Evolutionary conservation across 2,329 filamentous ascomycete species (phyloP).

Genomic region (Sclerotinia trifoliorum): DNA sequence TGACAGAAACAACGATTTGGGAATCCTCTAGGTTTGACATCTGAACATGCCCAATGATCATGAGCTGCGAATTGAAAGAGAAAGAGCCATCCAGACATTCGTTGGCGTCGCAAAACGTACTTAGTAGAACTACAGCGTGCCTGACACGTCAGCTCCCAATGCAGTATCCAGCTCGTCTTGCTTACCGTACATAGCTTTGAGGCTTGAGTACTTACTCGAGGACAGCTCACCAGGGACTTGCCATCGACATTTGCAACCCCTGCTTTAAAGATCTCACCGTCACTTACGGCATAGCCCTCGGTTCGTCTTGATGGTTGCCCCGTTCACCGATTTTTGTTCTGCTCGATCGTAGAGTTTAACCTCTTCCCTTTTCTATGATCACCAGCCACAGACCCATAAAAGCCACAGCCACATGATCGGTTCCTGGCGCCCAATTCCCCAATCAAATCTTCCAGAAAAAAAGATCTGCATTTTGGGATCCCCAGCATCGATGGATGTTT

Average conservation of each 20-base stretch:
- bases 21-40: no score
- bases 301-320: not conserved
- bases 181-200: not conserved
- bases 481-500: not conserved
- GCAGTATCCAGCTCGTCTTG: not conserved
- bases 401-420: not conserved
- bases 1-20: not conserved
- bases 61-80: not conserved
- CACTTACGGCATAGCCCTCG: not conserved
- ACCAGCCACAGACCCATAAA: not conserved
- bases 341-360: no score
- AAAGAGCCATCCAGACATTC: not conserved
- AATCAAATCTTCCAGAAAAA: not conserved
- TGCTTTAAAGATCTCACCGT: not conserved
- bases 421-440: not conserved
- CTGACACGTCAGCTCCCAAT: conserved; percentile 5
- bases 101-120: not conserved
- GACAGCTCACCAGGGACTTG: not conserved
- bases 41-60: no score
- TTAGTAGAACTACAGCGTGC: not conserved
- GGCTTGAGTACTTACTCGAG: not conserved
- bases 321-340: not conserved
- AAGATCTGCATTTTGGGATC: not conserved
- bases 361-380: no score
- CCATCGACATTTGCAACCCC: not conserved